Conservation (phyloP, 179 eudicot genomes). For the Heliamphora pulchella region DNA sequence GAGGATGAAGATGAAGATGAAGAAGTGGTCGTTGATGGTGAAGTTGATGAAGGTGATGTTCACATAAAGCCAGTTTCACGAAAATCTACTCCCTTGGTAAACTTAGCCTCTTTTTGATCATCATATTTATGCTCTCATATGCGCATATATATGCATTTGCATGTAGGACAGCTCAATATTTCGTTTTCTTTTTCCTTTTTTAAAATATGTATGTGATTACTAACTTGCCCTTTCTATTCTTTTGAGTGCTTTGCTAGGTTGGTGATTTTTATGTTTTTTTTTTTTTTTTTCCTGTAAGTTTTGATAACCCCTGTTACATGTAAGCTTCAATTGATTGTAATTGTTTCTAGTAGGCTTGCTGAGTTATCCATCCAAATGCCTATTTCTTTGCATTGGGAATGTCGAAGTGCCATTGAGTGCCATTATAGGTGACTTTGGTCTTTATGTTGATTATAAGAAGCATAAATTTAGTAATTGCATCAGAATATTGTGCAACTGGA, state of each 20-base stretch:
- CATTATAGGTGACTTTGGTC: neutral
- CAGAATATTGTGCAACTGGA: neutral
- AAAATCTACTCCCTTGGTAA: conserved; percentile 67
- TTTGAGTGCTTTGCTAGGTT: neutral
- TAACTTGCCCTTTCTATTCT: neutral
- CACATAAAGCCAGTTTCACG: conserved; percentile 85
- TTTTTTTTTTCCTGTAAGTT: neutral
- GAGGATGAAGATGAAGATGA: conserved; percentile 96
- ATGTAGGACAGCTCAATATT: neutral
- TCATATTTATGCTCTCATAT: neutral
- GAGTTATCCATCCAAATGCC: neutral
- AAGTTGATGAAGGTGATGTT: conserved; percentile 98
- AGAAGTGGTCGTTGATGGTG: conserved; percentile 95
- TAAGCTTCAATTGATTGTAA: neutral
- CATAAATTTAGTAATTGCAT: neutral
- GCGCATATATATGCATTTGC: neutral
- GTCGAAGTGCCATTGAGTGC: neutral
- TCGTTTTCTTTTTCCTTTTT: neutral
- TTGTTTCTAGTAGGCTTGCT: neutral
- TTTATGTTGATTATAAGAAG: neutral
- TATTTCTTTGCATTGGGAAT: neutral
- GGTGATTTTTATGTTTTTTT: neutral
- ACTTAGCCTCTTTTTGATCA: neutral
- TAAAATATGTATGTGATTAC: neutral
- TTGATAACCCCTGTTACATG: neutral